Percentiles rank a stretch among this genome's conserved stretches.
These are phyloP conservation scores for Andrographis paniculata DNA, from an alignment of 305 asterid genomes.

Conservation along the genomic window DNA sequence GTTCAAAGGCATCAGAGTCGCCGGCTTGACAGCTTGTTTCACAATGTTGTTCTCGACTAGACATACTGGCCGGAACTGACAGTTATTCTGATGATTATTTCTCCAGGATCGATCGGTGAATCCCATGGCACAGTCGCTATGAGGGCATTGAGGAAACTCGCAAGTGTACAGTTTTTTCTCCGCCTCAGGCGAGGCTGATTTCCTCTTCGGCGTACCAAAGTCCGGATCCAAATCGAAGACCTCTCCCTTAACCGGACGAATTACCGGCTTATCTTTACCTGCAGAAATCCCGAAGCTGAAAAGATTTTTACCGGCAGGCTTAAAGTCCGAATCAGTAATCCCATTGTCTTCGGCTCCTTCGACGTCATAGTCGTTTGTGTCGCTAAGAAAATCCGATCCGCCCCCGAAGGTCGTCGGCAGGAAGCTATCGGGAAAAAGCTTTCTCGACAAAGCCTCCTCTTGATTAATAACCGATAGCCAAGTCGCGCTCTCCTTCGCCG, in stretches of 20 bases:
- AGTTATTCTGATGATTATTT: conserved; percentile 47
- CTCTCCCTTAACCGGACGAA: conserved; percentile 45
- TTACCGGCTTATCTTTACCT: conserved; percentile 14
- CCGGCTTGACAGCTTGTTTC: conserved; percentile 10
- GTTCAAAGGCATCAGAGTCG: conserved; percentile 16
- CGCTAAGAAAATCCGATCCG: conserved; percentile 26
- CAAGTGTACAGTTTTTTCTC: conserved; percentile 34
- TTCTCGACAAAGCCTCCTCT: conserved; percentile 41
- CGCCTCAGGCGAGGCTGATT: conserved; percentile 26
- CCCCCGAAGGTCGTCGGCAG: conserved; percentile 22
- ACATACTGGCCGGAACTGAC: conserved; percentile 33
- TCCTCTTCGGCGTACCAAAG: conserved; percentile 33
- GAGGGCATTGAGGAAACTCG: conserved; percentile 50
- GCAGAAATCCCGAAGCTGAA: conserved; percentile 20
- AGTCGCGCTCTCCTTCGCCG: conserved; percentile 61
- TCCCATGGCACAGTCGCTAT: conserved; percentile 36
- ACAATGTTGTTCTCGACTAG: conserved; percentile 18
- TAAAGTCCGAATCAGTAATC: conserved; percentile 25
- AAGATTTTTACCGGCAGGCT: conserved; percentile 27
- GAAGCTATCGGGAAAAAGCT: conserved; percentile 32
- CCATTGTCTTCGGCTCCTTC: conserved; percentile 36
- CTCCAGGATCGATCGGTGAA: conserved; percentile 41
- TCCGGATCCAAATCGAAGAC: conserved; percentile 29
- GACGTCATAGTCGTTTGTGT: conserved; percentile 46
- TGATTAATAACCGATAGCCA: conserved; percentile 56